These are phyloP conservation scores for Lumnitzera racemosa DNA, from an alignment of 345 rosid species.

Conservation along the genomic window DNA sequence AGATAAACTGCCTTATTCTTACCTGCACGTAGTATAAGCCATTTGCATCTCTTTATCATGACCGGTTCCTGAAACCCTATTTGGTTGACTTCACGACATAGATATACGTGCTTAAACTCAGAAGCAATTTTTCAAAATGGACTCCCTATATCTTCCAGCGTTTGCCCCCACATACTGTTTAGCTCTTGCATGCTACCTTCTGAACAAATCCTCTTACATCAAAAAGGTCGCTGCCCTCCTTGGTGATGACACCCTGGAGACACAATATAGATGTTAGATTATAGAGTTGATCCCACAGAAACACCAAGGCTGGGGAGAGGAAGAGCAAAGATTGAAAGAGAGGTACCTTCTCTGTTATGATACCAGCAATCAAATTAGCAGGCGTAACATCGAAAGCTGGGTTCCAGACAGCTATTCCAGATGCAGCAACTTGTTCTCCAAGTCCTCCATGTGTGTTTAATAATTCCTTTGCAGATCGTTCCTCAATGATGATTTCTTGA, in stretches of 20 bases:
- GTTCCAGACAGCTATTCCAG: slow-evolving; percentile 89
- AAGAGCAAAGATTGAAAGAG: background rate
- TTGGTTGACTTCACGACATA: no score
- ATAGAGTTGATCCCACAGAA: background rate
- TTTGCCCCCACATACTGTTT: background rate
- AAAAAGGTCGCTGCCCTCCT: slow-evolving; percentile 33
- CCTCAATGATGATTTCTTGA: slow-evolving; percentile 68
- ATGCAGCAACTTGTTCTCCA: slow-evolving; percentile 93
- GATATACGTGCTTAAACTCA: no score
- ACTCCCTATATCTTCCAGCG: background rate
- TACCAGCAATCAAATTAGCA: slow-evolving; percentile 63
- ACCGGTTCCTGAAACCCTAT: no score
- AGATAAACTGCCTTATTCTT: no score
- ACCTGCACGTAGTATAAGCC: no score
- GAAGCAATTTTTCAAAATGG: no score
- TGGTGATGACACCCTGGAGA: slow-evolving; percentile 67
- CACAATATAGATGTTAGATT: background rate
- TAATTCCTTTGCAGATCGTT: slow-evolving; percentile 73
- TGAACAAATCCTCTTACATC: slow-evolving; percentile 49
- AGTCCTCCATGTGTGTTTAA: slow-evolving; percentile 74
- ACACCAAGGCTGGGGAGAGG: background rate
- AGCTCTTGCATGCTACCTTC: slow-evolving; percentile 6
- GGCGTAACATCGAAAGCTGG: slow-evolving; percentile 96
- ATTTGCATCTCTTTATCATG: no score
- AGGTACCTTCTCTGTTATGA: slow-evolving; percentile 80